Evolutionary conservation across 2,329 filamentous ascomycete species (phyloP), one percentile per base, ranked within the genome.

Genomic region (Paecilomyces variotii): DNA sequence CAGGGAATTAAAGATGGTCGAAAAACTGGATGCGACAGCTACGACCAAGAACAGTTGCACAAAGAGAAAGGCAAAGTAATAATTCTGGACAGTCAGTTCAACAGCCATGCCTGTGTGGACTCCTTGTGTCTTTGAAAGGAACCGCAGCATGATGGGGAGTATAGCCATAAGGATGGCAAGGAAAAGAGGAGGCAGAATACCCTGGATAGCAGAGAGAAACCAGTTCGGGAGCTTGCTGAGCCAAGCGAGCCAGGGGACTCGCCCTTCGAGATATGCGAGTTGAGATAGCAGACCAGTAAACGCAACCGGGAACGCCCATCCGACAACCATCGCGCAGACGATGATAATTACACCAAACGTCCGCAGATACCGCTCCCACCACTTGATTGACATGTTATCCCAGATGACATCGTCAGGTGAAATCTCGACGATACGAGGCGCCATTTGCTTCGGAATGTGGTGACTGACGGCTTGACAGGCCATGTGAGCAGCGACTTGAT

Each of bases 401-500:
- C 94, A 99, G 49, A 95, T 82, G 7, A 99, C 91, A 70, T 97
- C 92, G 51, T 87, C 87, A 0, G 94, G 94, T 5, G 91, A 91
- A 53, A 99, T 91, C 70, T 99, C 94, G n/a, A 96, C 89, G 49
- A 90, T 83, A 28, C 94, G 85, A 0, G 94, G 94, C 0, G 90
- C 84, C 94, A 99, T 99, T 53, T 96, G 89, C 66, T 90, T 90
- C 0, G 94, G 94, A 0, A 96, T 74, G 67, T 99, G 94, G 71
- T 97, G 91, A 45, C 89, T 91, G 53, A 95, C 82, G 54, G 90
- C 87, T 72, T 99, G 94, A 71, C 91, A 97, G 59, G 93, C 94
- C 94, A 99, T 97, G 68, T 99, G 94, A 0, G 94, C 94, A 4
- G 93, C 92, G 1, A 97, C 90, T 71, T 99, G 94, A 69, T 97